Evolutionary conservation across 2,329 filamentous ascomycete genomes (phyloP), one percentile per base, ranked within the genome.

Genomic region (Sordariomycetes sp.): DNA sequence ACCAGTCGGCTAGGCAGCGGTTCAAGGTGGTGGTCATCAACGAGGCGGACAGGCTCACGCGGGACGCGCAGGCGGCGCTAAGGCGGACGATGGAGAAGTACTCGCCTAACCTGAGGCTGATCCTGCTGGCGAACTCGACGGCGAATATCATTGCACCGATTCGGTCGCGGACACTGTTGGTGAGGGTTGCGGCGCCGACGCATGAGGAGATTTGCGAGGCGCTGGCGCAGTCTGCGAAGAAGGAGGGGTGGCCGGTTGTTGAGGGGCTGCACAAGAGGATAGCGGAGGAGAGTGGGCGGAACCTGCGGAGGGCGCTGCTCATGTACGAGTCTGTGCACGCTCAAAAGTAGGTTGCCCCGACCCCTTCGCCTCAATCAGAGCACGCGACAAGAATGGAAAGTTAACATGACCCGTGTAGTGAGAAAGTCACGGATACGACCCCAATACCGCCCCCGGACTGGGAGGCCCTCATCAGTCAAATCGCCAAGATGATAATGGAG

Each of bases 1-100:
- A 99, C 69, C 78, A 94, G 63, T 79, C 84, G 13, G 95, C 95
- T 17, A 88, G 84, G 68, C 94, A 99, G 69, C 82, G 85, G 52
- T 99, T 99, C 80, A 99, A 99, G 74, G 91, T 99, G 1, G 94
- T 99, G 1, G 92, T 99, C 39, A 97, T 99, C 78, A 99, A 99
- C 65, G 94, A 99, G 76, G 94, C 94, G 8, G 95, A 99, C 68
- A 89, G 96, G 67, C 78, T 99, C 62, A 94, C 87, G 3, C 79
- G 94, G 61, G 94, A 99, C 76, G 94, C 94, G 3, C 94, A 99
- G 73, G 94, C 95, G 0, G 95, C 95, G 35, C 75, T 99, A 66
- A 83, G 94, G 69, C 79, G 94, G 61, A 99, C 94, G 0, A 99
- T 99, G 94, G 94, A 99, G 74, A 99, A 99, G 72, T 99, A 99